These are phyloP conservation scores for Pseudogymnoascus destructans DNA, from an alignment of 2,329 filamentous ascomycete genomes.

Conservation along the genomic window DNA sequence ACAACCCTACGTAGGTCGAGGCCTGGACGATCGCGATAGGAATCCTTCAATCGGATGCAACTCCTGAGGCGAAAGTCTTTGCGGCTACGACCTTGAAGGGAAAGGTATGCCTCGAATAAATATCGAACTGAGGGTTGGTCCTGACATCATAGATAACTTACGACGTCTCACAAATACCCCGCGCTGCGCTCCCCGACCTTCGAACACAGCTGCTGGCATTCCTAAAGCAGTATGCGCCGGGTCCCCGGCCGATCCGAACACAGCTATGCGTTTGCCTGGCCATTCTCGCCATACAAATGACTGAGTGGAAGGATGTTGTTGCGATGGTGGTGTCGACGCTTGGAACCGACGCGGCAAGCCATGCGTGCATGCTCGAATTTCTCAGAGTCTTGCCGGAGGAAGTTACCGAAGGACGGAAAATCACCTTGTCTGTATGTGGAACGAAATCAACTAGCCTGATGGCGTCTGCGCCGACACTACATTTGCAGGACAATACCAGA, in stretches of 20 bases:
- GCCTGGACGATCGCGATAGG: constrained; percentile 84
- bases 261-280: constrained; percentile 92
- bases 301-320: constrained; percentile 86
- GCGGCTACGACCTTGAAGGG: constrained; percentile 94
- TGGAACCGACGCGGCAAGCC: constrained; percentile 60
- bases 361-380: constrained; percentile 88
- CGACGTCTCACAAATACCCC: constrained; percentile 78
- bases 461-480: constrained; percentile 26
- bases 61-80: constrained; percentile 81
- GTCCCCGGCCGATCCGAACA: constrained; percentile 73
- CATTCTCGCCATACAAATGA: constrained; percentile 92
- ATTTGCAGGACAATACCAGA: constrained; percentile 26
- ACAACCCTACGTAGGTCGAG: constrained; percentile 47
- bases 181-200: constrained; percentile 59
- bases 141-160: constrained; percentile 66
- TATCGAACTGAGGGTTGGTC: background rate
- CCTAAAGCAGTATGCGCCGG: constrained; percentile 66
- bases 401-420: constrained; percentile 97
- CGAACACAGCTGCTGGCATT: constrained; percentile 74
- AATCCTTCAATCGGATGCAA: constrained; percentile 69
- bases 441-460: constrained; percentile 38
- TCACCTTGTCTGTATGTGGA: constrained; percentile 95
- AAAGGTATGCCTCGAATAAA: constrained; percentile 52
- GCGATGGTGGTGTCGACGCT: constrained; percentile 67
- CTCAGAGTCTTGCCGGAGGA: constrained; percentile 94